Percentiles rank a stretch among this genome's conserved stretches.
Evolutionary conservation across 1,284 basidiomycete species (phyloP).

Genomic region (Xerocomus cyaneibrunnescens): DNA sequence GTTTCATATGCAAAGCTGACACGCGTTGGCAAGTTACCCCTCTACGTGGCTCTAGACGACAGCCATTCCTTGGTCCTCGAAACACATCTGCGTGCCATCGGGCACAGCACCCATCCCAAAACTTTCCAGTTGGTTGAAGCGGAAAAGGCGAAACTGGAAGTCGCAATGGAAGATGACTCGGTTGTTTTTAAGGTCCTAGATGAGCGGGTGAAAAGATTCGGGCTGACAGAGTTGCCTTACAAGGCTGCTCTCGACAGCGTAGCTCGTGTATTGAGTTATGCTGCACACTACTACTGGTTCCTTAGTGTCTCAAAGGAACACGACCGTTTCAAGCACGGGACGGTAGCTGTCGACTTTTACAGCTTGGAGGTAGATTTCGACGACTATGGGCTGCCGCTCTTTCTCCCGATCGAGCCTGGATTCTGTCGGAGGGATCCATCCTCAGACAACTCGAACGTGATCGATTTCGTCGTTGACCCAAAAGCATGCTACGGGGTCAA

Average conservation of each 20-base stretch:
- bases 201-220: background rate
- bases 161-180: background rate
- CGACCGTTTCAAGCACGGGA: background rate
- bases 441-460: background rate
- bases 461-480: background rate
- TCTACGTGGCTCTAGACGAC: background rate
- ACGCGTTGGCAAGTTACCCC: background rate
- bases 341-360: background rate
- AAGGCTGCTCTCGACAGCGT: background rate
- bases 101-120: too few relatives aligned
- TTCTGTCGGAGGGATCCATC: background rate
- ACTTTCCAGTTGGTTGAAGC: too few relatives aligned
- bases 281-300: background rate
- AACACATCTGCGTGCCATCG: background rate
- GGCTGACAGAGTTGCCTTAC: background rate
- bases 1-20: background rate
- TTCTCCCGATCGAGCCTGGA: background rate
- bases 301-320: background rate
- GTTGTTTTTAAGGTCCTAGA: background rate
- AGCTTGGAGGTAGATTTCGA: background rate
- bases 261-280: background rate
- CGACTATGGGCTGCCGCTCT: background rate
- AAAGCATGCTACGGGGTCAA: background rate
- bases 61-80: background rate
- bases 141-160: constrained; percentile 1